Conservation (phyloP, 2,329 filamentous ascomycete genomes). For the Leptographium flavum region DNA sequence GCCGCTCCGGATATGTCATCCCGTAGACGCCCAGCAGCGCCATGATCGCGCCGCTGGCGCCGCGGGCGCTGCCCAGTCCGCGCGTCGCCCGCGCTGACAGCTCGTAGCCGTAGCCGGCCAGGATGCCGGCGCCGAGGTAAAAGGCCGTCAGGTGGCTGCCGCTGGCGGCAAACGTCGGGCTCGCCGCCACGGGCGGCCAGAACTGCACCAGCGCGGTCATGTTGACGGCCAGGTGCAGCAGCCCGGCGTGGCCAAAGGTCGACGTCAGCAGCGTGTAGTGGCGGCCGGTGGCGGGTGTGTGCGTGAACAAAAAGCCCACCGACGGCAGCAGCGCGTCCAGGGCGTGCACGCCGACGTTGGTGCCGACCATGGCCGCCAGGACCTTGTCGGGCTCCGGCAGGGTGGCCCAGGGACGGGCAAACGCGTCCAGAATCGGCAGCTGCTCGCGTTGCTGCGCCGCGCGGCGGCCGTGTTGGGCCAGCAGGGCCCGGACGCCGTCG, state of each 20-base stretch:
- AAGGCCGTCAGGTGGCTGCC: constrained; percentile 15
- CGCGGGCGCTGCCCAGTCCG: constrained; percentile 9
- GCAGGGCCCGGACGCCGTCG: constrained; percentile 1
- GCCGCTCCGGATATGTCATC: constrained; percentile 8
- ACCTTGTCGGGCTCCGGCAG: constrained; percentile 8
- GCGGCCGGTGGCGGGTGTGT: constrained; percentile 6
- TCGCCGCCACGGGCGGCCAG: constrained; percentile 11
- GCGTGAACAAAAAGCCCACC: constrained; percentile 8
- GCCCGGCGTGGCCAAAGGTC: constrained; percentile 16
- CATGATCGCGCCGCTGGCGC: constrained; percentile 15
- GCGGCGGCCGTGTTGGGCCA: too few species aligned
- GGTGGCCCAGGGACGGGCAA: constrained; percentile 7
- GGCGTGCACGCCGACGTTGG: constrained; percentile 10
- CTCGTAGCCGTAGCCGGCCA: constrained; percentile 12
- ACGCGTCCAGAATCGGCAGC: too few species aligned
- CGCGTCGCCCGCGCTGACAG: constrained; percentile 11
- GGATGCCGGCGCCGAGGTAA: constrained; percentile 13
- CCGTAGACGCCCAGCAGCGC: constrained; percentile 13
- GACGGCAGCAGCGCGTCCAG: constrained; percentile 9
- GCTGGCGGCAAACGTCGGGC: constrained; percentile 10
- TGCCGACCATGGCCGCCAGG: constrained; percentile 8
- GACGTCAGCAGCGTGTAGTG: constrained; percentile 16
- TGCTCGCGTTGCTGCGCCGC: too few species aligned
- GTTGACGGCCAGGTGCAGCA: constrained; percentile 16
- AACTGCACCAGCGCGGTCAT: constrained; percentile 16